Evolutionary conservation across 176 grass and related monocot species (phyloP), one percentile per base, ranked within the genome.

Genomic region (Bolboschoenus planiculmis): DNA sequence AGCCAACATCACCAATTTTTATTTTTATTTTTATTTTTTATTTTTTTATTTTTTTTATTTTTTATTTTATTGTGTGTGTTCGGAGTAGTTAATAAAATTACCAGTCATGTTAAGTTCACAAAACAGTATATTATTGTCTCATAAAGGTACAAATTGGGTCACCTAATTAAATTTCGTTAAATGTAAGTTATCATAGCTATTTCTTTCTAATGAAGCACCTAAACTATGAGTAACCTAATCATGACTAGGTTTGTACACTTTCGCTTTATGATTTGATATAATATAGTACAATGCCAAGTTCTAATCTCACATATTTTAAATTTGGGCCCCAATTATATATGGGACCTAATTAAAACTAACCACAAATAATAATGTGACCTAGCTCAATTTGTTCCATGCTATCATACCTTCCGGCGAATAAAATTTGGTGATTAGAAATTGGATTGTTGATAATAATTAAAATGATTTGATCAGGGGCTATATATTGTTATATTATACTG

Each of bases 381-480:
- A 79, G 35, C 34, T 34, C 3, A 53, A 53, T 55, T n/a, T 57
- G 27, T 81, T 60, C 7, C 77, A 61, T 60, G 55, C 21, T 47
- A n/a, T 63, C 29, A 42, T 63, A 57, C 16, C 57, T 81, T 6
- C 57, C 5, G 35, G 77, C 47, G 78, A 27, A 36, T 81, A 63
- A 42, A 63, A 81, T 20, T 81, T 81, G 56, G 79, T 63, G 24
- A 78, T 53, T 33, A 33, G 50, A 78, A 78, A 15, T 55, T 34
- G 3, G n/a, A 20, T 62, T 42, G 27, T 80, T 40, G 18, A 57
- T 58, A 58, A 6, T 37, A 24, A 58, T 53, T n/a, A n/a, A 44
- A 76, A 58, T 57, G 50, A 39, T 80, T 58, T 37, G 14, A 14
- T 33, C 5, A 78, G 10, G 10, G 10, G 27, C 50, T 16, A 53